phyloP scores from a whole-genome alignment of 1,284 basidiomycete species.

The Marasmius sp. region DNA sequence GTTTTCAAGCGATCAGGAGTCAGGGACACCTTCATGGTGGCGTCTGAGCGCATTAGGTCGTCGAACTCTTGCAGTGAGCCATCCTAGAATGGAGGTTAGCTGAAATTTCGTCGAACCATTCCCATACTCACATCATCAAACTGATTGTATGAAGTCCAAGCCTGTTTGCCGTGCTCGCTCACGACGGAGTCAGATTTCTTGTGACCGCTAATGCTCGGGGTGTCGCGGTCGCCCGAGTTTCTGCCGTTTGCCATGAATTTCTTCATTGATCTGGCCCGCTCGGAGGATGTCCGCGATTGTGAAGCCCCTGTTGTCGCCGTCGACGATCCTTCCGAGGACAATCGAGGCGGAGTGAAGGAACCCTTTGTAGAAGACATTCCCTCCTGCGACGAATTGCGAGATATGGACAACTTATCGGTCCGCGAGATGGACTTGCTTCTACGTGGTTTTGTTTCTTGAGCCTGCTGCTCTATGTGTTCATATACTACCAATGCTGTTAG shows the following conservation, averaged over 20 bases:
- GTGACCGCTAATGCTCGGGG: conserved; percentile 39
- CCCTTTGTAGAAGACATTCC: conserved; percentile 30
- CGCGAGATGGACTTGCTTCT: conserved; percentile 70
- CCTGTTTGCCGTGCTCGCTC: conserved; percentile 46
- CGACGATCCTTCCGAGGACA: conserved; percentile 41
- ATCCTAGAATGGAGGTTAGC: conserved; percentile 34
- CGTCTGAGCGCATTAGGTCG: conserved; percentile 81
- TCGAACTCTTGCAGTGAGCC: conserved; percentile 80
- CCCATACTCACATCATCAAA: conserved; percentile 5
- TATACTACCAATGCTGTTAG: conserved; percentile 51
- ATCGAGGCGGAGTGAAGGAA: conserved; percentile 17
- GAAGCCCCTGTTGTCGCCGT: conserved; percentile 26
- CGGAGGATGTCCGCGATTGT: conserved; percentile 50
- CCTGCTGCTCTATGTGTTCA: conserved; percentile 71
- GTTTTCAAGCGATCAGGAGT: conserved; percentile 89
- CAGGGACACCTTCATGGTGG: conserved; percentile 92
- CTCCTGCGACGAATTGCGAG: conserved; percentile 39
- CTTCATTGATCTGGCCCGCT: conserved; percentile 58
- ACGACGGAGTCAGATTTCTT: conserved; percentile 53
- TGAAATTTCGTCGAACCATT: background rate
- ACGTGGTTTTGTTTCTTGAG: conserved; percentile 54
- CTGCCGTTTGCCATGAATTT: conserved; percentile 48
- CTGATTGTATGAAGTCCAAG: conserved; percentile 22
- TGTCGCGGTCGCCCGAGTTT: conserved; percentile 42
- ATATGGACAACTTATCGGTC: conserved; percentile 35